Conservation (phyloP, 179 eudicot genomes). For the Dionaea muscipula region DNA sequence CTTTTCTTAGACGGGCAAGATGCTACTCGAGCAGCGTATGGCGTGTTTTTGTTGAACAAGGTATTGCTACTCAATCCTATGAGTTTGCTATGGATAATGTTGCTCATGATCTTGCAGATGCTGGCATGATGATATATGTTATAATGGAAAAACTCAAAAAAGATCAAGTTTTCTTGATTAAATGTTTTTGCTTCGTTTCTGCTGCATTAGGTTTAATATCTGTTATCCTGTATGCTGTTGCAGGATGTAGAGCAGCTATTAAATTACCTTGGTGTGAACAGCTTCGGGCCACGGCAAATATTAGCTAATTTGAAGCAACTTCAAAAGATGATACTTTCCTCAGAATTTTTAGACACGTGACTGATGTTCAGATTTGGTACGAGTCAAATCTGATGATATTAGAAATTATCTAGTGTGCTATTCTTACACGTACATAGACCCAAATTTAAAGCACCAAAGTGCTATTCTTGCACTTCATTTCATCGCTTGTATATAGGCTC, state of each 20-base stretch:
- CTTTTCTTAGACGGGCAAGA: slow-evolving; percentile 90
- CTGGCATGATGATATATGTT: not conserved
- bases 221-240: slow-evolving; percentile 7
- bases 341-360: slow-evolving; percentile 52
- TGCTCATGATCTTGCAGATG: not conserved
- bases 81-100: not conserved
- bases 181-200: not conserved
- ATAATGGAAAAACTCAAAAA: not conserved
- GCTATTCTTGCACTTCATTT: too few relatives aligned
- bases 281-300: slow-evolving; percentile 90
- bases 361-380: too few relatives aligned
- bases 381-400: too few relatives aligned
- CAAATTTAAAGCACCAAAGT: too few relatives aligned
- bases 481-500: too few relatives aligned
- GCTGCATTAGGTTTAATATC: not conserved
- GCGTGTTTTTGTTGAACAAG: slow-evolving; percentile 91
- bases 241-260: slow-evolving; percentile 94
- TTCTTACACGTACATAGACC: too few relatives aligned
- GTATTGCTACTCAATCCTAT: slow-evolving; percentile 22
- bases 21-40: slow-evolving; percentile 92
- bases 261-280: slow-evolving; percentile 65
- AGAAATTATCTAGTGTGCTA: too few relatives aligned
- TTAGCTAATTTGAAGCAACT: slow-evolving; percentile 84
- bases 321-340: slow-evolving; percentile 46
- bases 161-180: too few relatives aligned